These are phyloP conservation scores for Coriolopsis trogii DNA, from an alignment of 1,284 basidiomycete species.

Conservation along the genomic window DNA sequence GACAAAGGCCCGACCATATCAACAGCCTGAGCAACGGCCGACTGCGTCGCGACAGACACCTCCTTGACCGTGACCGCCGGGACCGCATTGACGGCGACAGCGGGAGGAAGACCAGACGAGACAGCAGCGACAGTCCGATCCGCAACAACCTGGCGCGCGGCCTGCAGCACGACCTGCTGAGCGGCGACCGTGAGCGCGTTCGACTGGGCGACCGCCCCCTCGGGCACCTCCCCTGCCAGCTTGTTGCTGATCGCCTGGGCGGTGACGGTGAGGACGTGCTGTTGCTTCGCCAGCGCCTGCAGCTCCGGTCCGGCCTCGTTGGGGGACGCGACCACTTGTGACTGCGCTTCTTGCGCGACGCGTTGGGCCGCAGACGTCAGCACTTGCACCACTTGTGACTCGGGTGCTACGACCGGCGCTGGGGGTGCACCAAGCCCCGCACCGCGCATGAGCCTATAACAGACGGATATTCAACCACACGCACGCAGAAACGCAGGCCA, in stretches of 20 bases:
- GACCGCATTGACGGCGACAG: constrained; percentile 35
- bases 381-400: constrained; percentile 73
- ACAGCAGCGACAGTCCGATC: constrained; percentile 52
- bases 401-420: constrained; percentile 40
- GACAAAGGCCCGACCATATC: constrained; percentile 62
- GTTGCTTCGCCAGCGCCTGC: constrained; percentile 75
- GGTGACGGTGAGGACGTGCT: constrained; percentile 76
- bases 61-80: constrained; percentile 75
- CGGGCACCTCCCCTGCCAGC: constrained; percentile 52
- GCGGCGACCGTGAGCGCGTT: constrained; percentile 67
- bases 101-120: constrained; percentile 42
- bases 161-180: constrained; percentile 77
- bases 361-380: constrained; percentile 74
- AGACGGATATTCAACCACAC: constrained; percentile 2
- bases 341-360: constrained; percentile 72
- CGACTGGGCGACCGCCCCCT: constrained; percentile 45
- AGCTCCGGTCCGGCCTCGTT: constrained; percentile 53
- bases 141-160: constrained; percentile 68
- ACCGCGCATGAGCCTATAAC: constrained; percentile 30
- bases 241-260: constrained; percentile 76
- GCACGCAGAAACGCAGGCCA: constrained; percentile 5
- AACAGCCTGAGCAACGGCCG: constrained; percentile 69
- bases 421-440: constrained; percentile 26
- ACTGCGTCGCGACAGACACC: constrained; percentile 76
- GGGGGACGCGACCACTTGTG: constrained; percentile 59